Conservation (phyloP, 129 eudicot species). For the Flaveria linearis region DNA sequence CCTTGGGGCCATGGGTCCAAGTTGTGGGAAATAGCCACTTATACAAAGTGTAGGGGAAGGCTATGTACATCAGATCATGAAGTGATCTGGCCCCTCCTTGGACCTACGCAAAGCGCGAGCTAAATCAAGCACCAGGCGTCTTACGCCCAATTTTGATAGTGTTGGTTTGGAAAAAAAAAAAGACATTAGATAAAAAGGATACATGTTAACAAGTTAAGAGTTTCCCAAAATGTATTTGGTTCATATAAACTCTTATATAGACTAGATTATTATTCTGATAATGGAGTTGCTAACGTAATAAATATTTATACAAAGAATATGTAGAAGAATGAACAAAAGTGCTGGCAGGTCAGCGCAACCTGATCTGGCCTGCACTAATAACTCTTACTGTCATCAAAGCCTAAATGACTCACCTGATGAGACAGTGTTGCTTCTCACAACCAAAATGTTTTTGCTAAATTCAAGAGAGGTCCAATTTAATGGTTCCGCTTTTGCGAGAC, state of each 20-base stretch:
- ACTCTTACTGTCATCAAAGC: neutral
- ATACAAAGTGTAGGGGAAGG: no score
- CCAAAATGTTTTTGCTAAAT: slow-evolving; percentile 43
- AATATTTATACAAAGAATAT: neutral
- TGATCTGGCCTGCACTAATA: neutral
- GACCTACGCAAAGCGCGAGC: no score
- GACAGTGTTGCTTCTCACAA: slow-evolving; percentile 42
- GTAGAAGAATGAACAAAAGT: neutral
- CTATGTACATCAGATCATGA: no score
- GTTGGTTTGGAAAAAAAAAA: neutral
- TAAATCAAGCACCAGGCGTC: no score
- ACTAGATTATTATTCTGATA: no score
- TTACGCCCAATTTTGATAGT: no score
- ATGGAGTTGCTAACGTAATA: neutral
- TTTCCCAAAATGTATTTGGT: neutral
- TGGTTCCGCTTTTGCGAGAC: slow-evolving; percentile 76
- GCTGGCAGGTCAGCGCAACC: neutral
- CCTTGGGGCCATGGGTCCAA: no score
- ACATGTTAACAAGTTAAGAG: neutral
- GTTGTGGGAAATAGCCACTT: no score
- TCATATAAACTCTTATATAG: slow-evolving; percentile 1
- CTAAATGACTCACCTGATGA: slow-evolving; percentile 43
- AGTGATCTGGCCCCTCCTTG: no score
- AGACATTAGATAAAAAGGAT: neutral
- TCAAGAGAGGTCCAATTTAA: slow-evolving; percentile 78